A percentile compares a stretch with the other conserved stretches of the same genome.
These are phyloP conservation scores for Corchorus olitorius DNA, from an alignment of 345 rosid genomes.

Conservation along the genomic window DNA sequence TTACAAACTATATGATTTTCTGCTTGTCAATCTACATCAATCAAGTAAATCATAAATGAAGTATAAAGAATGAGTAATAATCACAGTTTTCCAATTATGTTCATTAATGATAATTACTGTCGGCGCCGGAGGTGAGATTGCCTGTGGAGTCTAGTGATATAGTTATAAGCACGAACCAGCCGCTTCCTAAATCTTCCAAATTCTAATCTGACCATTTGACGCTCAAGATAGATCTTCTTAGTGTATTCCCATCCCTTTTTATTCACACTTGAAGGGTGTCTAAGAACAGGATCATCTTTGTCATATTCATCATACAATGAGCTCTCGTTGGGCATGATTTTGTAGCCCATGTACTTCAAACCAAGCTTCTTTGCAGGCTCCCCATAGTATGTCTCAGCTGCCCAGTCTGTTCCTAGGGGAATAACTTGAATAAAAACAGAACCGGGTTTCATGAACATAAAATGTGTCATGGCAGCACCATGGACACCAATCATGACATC, in stretches of 20 bases:
- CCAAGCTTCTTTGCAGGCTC: slow-evolving; percentile 68
- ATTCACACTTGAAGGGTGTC: slow-evolving; percentile 48
- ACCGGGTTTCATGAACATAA: slow-evolving; percentile 62
- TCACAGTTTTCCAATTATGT: neutral
- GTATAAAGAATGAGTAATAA: slow-evolving; percentile 2
- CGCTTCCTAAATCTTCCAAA: slow-evolving; percentile 48
- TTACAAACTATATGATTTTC: neutral
- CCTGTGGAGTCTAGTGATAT: slow-evolving; percentile 28
- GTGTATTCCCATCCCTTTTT: slow-evolving; percentile 68
- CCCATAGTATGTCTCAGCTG: slow-evolving; percentile 66
- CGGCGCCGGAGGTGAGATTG: slow-evolving; percentile 1
- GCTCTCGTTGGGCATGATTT: slow-evolving; percentile 53
- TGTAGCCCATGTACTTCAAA: slow-evolving; percentile 56
- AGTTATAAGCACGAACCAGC: slow-evolving; percentile 42
- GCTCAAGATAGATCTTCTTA: slow-evolving; percentile 57
- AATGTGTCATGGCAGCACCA: slow-evolving; percentile 78
- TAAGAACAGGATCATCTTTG: slow-evolving; percentile 56
- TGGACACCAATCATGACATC: slow-evolving; percentile 76
- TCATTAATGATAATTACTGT: neutral
- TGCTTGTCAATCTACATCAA: neutral
- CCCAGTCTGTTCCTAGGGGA: slow-evolving; percentile 75
- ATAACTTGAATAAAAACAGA: slow-evolving; percentile 66
- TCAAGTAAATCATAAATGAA: neutral
- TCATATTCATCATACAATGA: slow-evolving; percentile 53
- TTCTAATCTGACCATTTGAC: slow-evolving; percentile 53